Evolutionary conservation across 768 basidiomycete genomes (phyloP), one percentile per base, ranked within the genome.

Genomic region (Symmetrospora coprosmae): DNA sequence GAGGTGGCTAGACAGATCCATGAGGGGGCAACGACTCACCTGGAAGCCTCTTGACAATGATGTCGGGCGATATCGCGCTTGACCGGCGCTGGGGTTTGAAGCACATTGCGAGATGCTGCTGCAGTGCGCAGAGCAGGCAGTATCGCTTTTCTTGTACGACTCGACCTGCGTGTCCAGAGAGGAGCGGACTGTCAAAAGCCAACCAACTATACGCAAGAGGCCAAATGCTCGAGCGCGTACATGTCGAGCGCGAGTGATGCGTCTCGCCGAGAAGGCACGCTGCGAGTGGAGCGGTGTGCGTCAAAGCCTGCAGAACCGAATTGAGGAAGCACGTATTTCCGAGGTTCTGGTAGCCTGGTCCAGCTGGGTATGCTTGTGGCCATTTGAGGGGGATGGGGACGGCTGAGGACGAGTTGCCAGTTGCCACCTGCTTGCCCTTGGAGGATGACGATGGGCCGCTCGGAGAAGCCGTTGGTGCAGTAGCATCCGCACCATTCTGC

Each of bases 211-310:
- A n/a, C n/a, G n/a, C n/a, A n/a, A n/a, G n/a, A n/a, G n/a, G n/a
- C n/a, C n/a, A n/a, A n/a, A n/a, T n/a, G 19, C 30, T 30, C 64
- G 56, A 13, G 7, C 9, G 6, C 4, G n/a, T 52, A 52, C 56
- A 62, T 35, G 33, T 13, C 4, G n/a, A 11, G 2, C 5, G 17
- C 13, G 46, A 37, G 28, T 68, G 64, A 14, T 45, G 49, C 6
- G 2, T 19, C 0, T 47, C 16, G 19, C 38, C 52, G 35, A 69
- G 37, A 7, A 55, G 49, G 65, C 30, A 68, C 63, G 78, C 79
- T 35, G 89, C 76, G 25, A 99, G 77, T 1, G 91, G 88, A 8
- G 90, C 82, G 0, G 92, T 96, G 69, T 97, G 90, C 14, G 94
- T 73, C 49, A 97, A 78, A 67, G 88, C 89, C 74, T 99, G 94